Conservation (phyloP, 2,329 filamentous ascomycete species). For the Chaetomium strumarium region DNA sequence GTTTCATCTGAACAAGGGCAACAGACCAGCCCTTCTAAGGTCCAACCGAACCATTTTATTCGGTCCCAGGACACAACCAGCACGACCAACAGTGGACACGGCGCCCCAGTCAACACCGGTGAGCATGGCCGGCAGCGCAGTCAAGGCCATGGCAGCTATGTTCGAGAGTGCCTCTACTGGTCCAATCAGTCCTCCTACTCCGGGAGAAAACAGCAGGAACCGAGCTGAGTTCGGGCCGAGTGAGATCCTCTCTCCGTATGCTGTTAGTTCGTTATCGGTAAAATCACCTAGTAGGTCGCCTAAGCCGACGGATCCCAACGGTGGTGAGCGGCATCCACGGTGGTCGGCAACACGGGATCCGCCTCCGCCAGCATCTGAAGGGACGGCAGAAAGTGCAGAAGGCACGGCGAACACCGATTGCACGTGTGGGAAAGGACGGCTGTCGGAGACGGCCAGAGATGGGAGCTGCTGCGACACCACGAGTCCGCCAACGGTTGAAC, state of each 20-base stretch:
- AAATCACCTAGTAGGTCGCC: not conserved
- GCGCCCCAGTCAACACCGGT: slow-evolving; percentile 10
- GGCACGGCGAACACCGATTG: not conserved
- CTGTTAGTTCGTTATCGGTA: slow-evolving; percentile 16
- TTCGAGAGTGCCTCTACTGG: slow-evolving; percentile 38
- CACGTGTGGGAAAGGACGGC: not conserved
- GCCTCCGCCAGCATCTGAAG: not conserved
- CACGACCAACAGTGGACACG: not conserved
- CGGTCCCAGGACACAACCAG: not conserved
- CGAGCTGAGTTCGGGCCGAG: slow-evolving; percentile 19
- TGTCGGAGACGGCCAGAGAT: not conserved
- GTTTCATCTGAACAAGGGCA: not conserved
- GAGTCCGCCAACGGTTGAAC: not conserved
- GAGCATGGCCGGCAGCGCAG: slow-evolving; percentile 29
- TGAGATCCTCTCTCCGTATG: slow-evolving; percentile 25
- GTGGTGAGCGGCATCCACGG: not conserved
- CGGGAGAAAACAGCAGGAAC: slow-evolving; percentile 3
- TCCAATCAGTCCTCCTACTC: slow-evolving; percentile 19
- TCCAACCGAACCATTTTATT: not conserved
- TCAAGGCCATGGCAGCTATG: slow-evolving; percentile 47
- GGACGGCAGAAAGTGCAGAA: not conserved
- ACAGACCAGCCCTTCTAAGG: too few species aligned
- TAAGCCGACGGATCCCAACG: not conserved
- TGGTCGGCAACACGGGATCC: not conserved
- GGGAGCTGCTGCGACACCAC: not conserved